Evolutionary conservation across 305 asterid genomes (phyloP).

Genomic region (Fraxinus baroniana): DNA sequence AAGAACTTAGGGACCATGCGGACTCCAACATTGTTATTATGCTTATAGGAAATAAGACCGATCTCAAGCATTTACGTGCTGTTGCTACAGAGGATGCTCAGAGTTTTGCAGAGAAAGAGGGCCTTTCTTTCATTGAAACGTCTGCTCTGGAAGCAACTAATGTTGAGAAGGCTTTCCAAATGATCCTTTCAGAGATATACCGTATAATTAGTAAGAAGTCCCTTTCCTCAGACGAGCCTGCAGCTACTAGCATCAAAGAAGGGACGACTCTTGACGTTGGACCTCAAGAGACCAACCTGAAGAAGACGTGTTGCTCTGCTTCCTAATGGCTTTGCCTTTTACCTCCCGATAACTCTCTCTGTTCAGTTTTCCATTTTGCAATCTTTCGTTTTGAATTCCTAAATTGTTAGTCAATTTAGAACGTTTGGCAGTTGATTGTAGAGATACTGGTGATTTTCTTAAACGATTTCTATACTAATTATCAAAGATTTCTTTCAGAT

Average conservation of each 20-base stretch:
- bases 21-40: conserved; percentile 51
- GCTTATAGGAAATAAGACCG: conserved; percentile 58
- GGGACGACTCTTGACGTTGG: conserved; percentile 56
- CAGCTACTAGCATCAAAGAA: conserved; percentile 35
- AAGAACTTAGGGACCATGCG: conserved; percentile 56
- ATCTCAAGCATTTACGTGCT: conserved; percentile 53
- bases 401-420: neutral
- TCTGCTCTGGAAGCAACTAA: conserved; percentile 56
- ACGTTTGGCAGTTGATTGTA: conserved; percentile 19
- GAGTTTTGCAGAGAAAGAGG: conserved; percentile 47
- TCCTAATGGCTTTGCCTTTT: conserved; percentile 19
- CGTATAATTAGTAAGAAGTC: conserved; percentile 49
- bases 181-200: conserved; percentile 49
- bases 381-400: conserved; percentile 12
- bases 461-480: too few species aligned
- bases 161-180: conserved; percentile 51
- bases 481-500: neutral
- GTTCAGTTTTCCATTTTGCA: neutral
- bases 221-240: conserved; percentile 43
- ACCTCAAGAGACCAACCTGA: conserved; percentile 38
- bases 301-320: conserved; percentile 47
- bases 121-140: conserved; percentile 51
- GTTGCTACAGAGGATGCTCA: conserved; percentile 56
- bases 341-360: neutral
- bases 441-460: too few species aligned